Base-by-base conservation (phyloP, 2,329 filamentous ascomycete genomes). In the Metarhizium sp. region DNA sequence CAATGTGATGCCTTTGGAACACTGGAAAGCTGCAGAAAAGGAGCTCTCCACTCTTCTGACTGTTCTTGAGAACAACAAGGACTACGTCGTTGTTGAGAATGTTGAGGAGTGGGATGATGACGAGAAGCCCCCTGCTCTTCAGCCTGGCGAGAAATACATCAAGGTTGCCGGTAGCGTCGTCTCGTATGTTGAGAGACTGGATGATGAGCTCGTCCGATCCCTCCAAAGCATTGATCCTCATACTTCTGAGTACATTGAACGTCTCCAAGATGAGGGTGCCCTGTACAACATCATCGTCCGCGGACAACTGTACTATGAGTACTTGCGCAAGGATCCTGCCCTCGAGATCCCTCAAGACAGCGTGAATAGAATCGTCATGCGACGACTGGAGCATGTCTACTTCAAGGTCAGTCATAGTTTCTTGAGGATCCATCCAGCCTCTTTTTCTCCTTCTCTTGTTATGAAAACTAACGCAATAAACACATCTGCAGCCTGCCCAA, bases 21-120 rank as follows among this genome's bases (percentile, higher is more conserved):
- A 97, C 73, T 99, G 94, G 95, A 96, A 96, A 78, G 78, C 87
- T 43, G 92, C 94, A 43, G 88, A 96, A 73, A 84, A 87, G 70
- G 94, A 99, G 69, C 85, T 97, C 59, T 81, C 82, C 14, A 79
- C 79, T 50, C 81, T 99, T 34, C 79, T 99, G 45, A 77, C 84
- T 58, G 84, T 91, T 18, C 84, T 99, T 45, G 90, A 95, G 71
- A 73, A 80, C 58, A 90, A 90, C 75, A 79, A 80, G 58, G 85
- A 94, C 60, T 88, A 92, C 68, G 79, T 97, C 52, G 90, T 99
- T 50, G 79, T 94, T 29, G 94, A 99, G 75, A 86, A 83, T 62
- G 94, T 90, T 25, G 94, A 99, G 70, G 94, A 99, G 74, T 97
- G 94, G 94, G 94, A 99, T 63, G 94, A 99, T 66, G 95, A 99